These are phyloP conservation scores for Colletotrichum cordylinicola DNA, from an alignment of 2,329 filamentous ascomycete species.

Conservation along the genomic window DNA sequence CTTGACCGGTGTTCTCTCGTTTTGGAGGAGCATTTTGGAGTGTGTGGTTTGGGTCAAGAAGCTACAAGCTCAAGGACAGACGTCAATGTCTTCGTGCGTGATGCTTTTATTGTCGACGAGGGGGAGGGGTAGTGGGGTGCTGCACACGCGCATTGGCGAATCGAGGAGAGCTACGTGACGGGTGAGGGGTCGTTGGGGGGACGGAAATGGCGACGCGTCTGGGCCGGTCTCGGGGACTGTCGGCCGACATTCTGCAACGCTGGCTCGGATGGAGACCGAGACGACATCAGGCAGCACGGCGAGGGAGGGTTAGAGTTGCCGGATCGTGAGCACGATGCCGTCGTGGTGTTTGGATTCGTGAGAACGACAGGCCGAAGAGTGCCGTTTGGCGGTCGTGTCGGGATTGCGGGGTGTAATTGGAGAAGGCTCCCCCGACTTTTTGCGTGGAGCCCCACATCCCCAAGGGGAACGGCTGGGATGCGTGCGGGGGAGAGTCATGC, in stretches of 20 bases:
- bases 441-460: background rate
- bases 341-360: background rate
- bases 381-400: background rate
- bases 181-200: background rate
- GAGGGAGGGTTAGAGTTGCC: background rate
- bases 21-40: conserved; percentile 14
- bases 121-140: background rate
- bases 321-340: background rate
- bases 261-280: background rate
- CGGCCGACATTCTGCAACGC: background rate
- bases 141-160: background rate
- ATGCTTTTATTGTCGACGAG: background rate
- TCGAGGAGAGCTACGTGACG: background rate
- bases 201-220: background rate
- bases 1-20: conserved; percentile 3
- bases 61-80: background rate
- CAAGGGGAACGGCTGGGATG: background rate
- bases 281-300: background rate
- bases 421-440: background rate
- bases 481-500: background rate
- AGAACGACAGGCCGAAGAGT: background rate
- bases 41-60: background rate
- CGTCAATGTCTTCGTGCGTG: background rate
- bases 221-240: background rate
- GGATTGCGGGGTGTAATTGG: background rate